Evolutionary conservation across 2,329 filamentous ascomycete species (phyloP).

Genomic region (Microdochium trichocladiopsis): DNA sequence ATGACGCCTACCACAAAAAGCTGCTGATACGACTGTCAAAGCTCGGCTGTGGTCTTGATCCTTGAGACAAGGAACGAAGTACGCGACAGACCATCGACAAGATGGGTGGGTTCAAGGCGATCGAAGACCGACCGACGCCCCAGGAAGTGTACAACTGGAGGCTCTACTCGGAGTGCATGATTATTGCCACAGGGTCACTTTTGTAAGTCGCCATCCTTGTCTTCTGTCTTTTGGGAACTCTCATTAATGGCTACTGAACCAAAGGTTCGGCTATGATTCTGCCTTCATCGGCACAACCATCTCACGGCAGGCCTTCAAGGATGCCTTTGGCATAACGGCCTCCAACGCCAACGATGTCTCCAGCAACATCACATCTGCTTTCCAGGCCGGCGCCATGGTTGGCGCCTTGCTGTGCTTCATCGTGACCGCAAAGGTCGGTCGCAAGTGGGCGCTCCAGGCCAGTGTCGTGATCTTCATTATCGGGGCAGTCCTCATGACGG

Average conservation of each 20-base stretch:
- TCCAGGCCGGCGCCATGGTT: slow-evolving; percentile 44
- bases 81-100: slow-evolving; percentile 3
- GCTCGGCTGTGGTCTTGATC: too few relatives aligned
- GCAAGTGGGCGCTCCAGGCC: slow-evolving; percentile 41
- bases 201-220: slow-evolving; percentile 18
- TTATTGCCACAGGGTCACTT: slow-evolving; percentile 39
- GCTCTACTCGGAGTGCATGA: slow-evolving; percentile 37
- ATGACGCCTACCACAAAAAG: too few relatives aligned
- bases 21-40: too few relatives aligned
- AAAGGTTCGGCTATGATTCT: slow-evolving; percentile 43
- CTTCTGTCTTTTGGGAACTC: not conserved
- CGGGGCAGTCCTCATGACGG: slow-evolving; percentile 35
- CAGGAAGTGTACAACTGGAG: slow-evolving; percentile 47
- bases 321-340: slow-evolving; percentile 31
- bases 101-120: slow-evolving; percentile 34
- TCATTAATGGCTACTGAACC: not conserved
- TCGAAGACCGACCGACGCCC: slow-evolving; percentile 48
- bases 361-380: slow-evolving; percentile 39
- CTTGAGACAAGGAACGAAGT: too few relatives aligned
- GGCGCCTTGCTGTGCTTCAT: slow-evolving; percentile 41
- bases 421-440: slow-evolving; percentile 39
- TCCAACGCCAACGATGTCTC: slow-evolving; percentile 28
- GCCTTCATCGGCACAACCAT: slow-evolving; percentile 50
- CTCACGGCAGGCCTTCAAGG: slow-evolving; percentile 36
- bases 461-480: slow-evolving; percentile 35